Conservation (phyloP, 257 asterid genomes). For the Fraxinus anomala region DNA sequence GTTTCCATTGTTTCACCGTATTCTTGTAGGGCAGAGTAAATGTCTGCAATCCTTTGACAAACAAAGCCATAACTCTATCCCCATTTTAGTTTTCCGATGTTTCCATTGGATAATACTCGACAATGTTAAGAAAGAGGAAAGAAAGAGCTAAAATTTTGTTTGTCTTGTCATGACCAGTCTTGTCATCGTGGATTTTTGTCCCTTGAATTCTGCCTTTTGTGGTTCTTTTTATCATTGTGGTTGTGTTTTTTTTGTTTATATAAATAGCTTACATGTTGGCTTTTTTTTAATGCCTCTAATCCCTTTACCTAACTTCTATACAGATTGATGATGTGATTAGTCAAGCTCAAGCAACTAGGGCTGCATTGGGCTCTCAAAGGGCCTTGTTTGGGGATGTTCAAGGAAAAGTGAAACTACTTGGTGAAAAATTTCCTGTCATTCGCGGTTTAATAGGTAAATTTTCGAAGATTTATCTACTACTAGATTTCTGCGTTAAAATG, state of each 20-base stretch:
- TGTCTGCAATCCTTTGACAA: neutral
- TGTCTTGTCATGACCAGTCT: neutral
- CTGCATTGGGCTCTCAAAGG: constrained; percentile 83
- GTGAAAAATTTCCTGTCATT: constrained; percentile 86
- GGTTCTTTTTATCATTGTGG: constrained; percentile 1
- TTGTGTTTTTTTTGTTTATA: neutral
- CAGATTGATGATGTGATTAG: constrained; percentile 92
- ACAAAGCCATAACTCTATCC: neutral
- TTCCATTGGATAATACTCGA: neutral
- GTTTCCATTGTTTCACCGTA: neutral
- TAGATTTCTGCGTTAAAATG: neutral
- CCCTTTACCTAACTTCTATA: constrained; percentile 13
- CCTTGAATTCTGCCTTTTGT: neutral
- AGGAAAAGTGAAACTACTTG: constrained; percentile 86
- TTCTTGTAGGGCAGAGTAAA: neutral
- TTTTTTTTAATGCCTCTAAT: constrained; percentile 14
- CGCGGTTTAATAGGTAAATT: constrained; percentile 85
- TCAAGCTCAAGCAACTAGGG: constrained; percentile 97
- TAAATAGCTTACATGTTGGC: constrained; percentile 15
- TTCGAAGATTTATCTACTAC: constrained; percentile 12
- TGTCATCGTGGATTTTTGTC: neutral
- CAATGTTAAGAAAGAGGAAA: neutral
- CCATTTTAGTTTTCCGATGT: neutral
- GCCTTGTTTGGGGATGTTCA: constrained; percentile 87
- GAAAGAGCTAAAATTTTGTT: neutral